Base-by-base conservation (phyloP, 129 eudicot species). In the Flaveria ramosissima region DNA sequence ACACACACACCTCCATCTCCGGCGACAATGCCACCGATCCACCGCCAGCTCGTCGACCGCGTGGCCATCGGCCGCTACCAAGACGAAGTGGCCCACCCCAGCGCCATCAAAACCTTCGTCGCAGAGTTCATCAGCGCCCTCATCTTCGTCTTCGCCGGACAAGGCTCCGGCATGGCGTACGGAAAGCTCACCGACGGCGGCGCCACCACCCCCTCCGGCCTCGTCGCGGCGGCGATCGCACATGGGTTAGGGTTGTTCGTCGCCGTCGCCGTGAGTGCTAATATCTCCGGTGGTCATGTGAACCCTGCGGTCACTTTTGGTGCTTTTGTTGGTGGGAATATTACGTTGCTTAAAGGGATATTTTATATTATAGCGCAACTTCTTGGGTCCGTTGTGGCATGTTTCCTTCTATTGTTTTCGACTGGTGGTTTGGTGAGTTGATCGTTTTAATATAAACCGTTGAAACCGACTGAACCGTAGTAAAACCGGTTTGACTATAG, bases 241-340 rank as follows among this genome's bases (percentile, higher is more conserved):
- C 92, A 87, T 68, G 92, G 70, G 24, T 77, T 87, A 10, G 92
- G 83, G 2, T 7, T 87, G 73, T 87, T 87, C 32, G 92, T 87
- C 14, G 92, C 88, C 7, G 92, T 87, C 1, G 72, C 88, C 0
- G 77, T 85, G 9, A 84, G 55, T 1, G 89, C 89, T 11, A 87
- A 87, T 67, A 74, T 84, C 68, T 87, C 92, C 70, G 92, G 92
- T 21, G 92, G 92, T 32, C 92, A 87, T 30, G 88, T 87, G 9
- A 87, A 87, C 84, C 92, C 92, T 6, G 92, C 92, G 4, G 92
- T 87, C 1, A 87, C 92, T 1, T 84, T 87, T 14, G 92, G 92
- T 0, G 82, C 86, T 48, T 84, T 82, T 46, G 36, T 87, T 46
- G 92, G 92, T 6, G 92, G 92, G 12, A 82, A 87, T 14, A 74